Base-by-base conservation (phyloP, 139 green algal genomes). In the Parachlorella kessleri region DNA sequence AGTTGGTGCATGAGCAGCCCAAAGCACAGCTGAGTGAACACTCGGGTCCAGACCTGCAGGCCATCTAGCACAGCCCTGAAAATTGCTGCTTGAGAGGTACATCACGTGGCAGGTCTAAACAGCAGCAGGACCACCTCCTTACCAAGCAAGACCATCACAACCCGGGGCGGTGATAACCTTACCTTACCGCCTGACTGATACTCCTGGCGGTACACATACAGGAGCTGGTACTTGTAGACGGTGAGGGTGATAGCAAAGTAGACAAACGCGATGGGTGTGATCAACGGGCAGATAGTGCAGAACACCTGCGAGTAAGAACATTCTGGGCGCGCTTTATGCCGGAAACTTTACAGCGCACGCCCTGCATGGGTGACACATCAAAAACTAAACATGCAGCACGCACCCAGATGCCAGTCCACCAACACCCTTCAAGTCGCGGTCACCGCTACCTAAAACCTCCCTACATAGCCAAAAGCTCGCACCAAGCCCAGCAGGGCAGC, bases 221-320 rank as follows among this genome's bases (percentile, higher is more conserved):
- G 32, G 33, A 82, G 59, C 69, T 86, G 73, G 74, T 90, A 87
- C 80, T 86, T 86, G 66, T 73, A 66, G 24, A 78, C 72, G 24
- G 85, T 32, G 76, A 75, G 84, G 75, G 79, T 88, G 7, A 92
- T 77, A 3, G 85, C 26, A 42, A 96, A 95, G 88, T 96, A 97
- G 30, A 87, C 55, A 4, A 94, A 80, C 24, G 73, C 84, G 32
- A 92, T 85, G 37, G 86, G 89, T 4, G 86, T 74, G 40, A 97
- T 91, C 75, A 96, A 82, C 2, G 93, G 93, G 73, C 89, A 92
- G 65, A 97, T 88, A 63, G 83, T 84, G 66, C 82, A 88, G 81
- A 91, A 96, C 10, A 35, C 39, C 76, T 81, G 76, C n/a, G 2
- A 6, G 30, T n/a, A n/a, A n/a, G n/a, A n/a, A n/a, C n/a, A n/a